These are phyloP conservation scores for Plasmodium relictum DNA, from an alignment of 169 alveolate genomes.

Conservation along the genomic window DNA sequence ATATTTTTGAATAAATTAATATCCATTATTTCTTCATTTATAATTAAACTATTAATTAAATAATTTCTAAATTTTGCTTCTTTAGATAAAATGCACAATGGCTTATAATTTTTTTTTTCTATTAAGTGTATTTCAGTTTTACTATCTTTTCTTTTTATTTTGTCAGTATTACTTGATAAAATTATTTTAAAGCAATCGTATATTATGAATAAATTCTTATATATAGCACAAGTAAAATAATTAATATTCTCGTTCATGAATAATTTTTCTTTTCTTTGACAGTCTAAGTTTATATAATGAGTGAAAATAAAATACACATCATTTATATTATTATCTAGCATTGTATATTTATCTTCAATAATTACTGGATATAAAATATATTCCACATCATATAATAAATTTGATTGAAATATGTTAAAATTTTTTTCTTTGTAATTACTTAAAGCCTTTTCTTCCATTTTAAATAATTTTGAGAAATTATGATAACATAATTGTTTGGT, in stretches of 20 bases:
- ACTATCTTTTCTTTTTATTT: neutral
- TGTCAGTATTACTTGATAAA: neutral
- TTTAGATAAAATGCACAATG: constrained; percentile 24
- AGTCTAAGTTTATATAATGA: constrained; percentile 44
- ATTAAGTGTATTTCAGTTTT: constrained; percentile 22
- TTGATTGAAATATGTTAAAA: constrained; percentile 46
- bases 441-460: constrained; percentile 3
- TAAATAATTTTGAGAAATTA: constrained; percentile 25
- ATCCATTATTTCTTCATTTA: constrained; percentile 26
- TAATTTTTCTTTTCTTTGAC: constrained; percentile 57
- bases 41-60: neutral
- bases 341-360: constrained; percentile 13
- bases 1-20: neutral
- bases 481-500: constrained; percentile 15
- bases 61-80: constrained; percentile 20
- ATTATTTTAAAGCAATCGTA: constrained; percentile 58
- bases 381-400: constrained; percentile 30
- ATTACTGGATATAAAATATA: constrained; percentile 36
- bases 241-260: constrained; percentile 40
- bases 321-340: neutral
- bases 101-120: constrained; percentile 7
- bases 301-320: constrained; percentile 50
- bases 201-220: constrained; percentile 51
- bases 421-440: neutral
- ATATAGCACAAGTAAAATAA: constrained; percentile 37